Base-by-base conservation (phyloP, 192 early-diverging fungal species). In the Backusella macrospora region DNA sequence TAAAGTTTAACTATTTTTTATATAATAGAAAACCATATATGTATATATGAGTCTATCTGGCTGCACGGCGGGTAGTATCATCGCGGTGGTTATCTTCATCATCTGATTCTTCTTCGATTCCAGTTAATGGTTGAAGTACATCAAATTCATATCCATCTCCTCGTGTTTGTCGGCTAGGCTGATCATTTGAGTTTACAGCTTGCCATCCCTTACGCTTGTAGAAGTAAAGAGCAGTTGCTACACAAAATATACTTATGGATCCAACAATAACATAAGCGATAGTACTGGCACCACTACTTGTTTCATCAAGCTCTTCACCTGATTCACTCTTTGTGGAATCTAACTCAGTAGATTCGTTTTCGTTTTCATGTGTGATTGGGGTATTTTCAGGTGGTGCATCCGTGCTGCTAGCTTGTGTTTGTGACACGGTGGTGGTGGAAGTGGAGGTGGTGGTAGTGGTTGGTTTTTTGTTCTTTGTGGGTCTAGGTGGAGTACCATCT, bases 71-170 rank as follows among this genome's bases (percentile, higher is more conserved):
- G 4, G 21, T 21, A 26, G 52, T 59, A 26, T 59, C 52, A 3
- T 43, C 5, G 52, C 8, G 71, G 4, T 12, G 68, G 13, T 55
- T 55, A 34, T 68, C 65, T 1, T 62, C 44, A 13, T 62, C 52
- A 38, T 77, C 75, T 13, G 52, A 59, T 38, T 66, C 76, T 44
- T 77, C 76, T 1, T 77, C 70, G 21, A 43, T 15, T 0, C 45
- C 68, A 13, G 67, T 68, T 9, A 68, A 47, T 29, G 67, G 45
- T 8, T 68, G 67, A 8, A 77, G 42, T 2, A 59, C 62, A 52
- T 65, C 44, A 38, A 77, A 77, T 44, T 77, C 76, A 39, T 72
- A 77, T 34, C 49, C 70, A 46, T 65, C 64, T 44, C 47, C 70
- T 44, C 44, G 45, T 29, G 38, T 6, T 6, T 29, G 66, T 8